These are phyloP conservation scores for Diplogelasinospora grovesii DNA, from an alignment of 495 filamentous ascomycete species.

Conservation along the genomic window DNA sequence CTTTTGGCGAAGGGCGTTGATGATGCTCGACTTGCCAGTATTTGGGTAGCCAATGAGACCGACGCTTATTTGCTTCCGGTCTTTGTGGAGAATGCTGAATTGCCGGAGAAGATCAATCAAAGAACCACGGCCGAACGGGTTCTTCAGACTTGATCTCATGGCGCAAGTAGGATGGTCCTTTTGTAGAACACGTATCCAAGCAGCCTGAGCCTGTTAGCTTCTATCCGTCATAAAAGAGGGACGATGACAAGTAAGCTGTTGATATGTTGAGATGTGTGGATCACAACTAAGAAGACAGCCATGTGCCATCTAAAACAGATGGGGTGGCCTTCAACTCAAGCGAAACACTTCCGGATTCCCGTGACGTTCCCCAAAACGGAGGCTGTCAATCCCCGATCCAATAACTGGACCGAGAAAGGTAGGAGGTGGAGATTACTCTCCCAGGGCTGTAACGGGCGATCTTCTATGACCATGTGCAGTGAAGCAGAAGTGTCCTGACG, in stretches of 20 bases:
- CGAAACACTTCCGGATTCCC: conserved; percentile 53
- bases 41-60: conserved; percentile 72
- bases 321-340: conserved; percentile 78
- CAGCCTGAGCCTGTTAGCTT: conserved; percentile 22
- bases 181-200: conserved; percentile 26
- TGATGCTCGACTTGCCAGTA: conserved; percentile 85
- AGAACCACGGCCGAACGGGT: conserved; percentile 66
- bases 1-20: conserved; percentile 88
- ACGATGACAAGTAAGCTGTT: conserved; percentile 7
- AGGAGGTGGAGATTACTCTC: conserved; percentile 67
- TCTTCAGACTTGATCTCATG: conserved; percentile 88
- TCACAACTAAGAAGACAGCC: conserved; percentile 96
- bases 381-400: conserved; percentile 57
- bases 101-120: conserved; percentile 73
- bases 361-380: conserved; percentile 87
- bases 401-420: conserved; percentile 50
- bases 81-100: conserved; percentile 84
- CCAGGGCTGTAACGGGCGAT: conserved; percentile 98
- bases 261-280: conserved; percentile 67
- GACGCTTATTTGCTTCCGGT: conserved; percentile 86
- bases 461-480: too few relatives aligned
- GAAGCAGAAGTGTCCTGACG: conserved; percentile 84
- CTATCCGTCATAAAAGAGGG: conserved; percentile 1
- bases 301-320: conserved; percentile 40
- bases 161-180: conserved; percentile 86